Percentiles rank a stretch among this genome's conserved stretches.
Conservation (phyloP, 257 asterid species). For the Nicotiana benthamiana region DNA sequence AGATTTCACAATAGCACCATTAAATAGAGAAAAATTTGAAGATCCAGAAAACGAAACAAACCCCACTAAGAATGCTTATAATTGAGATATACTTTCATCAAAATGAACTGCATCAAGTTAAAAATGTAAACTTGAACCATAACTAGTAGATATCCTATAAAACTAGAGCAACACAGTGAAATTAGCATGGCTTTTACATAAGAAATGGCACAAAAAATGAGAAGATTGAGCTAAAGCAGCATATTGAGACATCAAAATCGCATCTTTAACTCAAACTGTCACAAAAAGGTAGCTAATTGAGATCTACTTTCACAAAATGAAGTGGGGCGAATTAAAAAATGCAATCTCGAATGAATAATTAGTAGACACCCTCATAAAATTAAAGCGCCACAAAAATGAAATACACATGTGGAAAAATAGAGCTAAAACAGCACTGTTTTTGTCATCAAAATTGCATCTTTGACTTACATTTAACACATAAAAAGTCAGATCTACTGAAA, state of each 20-base stretch:
- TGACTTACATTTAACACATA: not conserved
- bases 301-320: too few relatives aligned
- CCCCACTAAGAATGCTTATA: not conserved
- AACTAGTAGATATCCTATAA: not conserved
- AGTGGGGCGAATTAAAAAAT: too few relatives aligned
- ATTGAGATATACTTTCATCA: not conserved
- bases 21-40: not conserved
- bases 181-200: not conserved
- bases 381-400: not conserved
- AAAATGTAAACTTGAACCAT: not conserved
- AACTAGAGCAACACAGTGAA: too few relatives aligned
- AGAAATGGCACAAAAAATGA: not conserved
- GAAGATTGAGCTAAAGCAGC: not conserved
- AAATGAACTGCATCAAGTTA: not conserved
- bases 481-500: not conserved
- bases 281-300: not conserved
- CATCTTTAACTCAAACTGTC: not conserved
- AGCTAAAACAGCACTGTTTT: not conserved
- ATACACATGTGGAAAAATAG: not conserved
- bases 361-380: not conserved
- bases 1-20: not conserved
- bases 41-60: not conserved
- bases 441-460: not conserved
- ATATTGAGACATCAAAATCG: not conserved
- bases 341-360: too few relatives aligned